Evolutionary conservation across 352 stramenopile species (phyloP).

Genomic region (Globisporangium alternatum): DNA sequence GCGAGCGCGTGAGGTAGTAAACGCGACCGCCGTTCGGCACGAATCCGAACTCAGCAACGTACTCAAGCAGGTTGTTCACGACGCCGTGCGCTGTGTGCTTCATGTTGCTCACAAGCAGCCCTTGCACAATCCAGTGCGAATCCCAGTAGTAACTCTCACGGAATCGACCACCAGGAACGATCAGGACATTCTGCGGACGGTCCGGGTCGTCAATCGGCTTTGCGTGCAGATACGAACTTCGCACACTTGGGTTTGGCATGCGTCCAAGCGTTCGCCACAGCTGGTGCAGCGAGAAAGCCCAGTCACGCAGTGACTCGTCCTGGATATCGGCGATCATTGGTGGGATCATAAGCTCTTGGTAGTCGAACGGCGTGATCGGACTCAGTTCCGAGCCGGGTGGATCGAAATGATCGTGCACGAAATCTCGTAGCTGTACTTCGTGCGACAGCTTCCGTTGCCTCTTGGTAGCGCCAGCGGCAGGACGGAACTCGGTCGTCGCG

Average conservation of each 20-base stretch:
- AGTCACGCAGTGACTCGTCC: conserved; percentile 49
- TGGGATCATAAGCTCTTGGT: conserved; percentile 44
- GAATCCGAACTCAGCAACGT: conserved; percentile 83
- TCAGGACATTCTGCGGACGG: conserved; percentile 58
- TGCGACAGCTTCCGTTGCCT: conserved; percentile 20
- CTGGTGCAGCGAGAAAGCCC: conserved; percentile 64
- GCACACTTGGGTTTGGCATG: conserved; percentile 44
- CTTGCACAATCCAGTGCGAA: conserved; percentile 91
- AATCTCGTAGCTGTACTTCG: conserved; percentile 44
- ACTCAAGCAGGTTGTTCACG: conserved; percentile 86
- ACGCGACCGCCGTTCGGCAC: conserved; percentile 89
- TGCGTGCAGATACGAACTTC: conserved; percentile 54
- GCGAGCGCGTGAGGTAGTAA: conserved; percentile 90
- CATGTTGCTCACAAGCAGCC: conserved; percentile 84
- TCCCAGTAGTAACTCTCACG: conserved; percentile 94
- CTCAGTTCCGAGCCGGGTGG: conserved; percentile 70
- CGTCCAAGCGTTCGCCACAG: conserved; percentile 77
- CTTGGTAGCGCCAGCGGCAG: background rate
- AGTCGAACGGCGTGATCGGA: conserved; percentile 70
- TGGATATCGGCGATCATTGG: conserved; percentile 55
- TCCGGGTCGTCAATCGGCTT: conserved; percentile 36
- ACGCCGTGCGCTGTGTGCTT: conserved; percentile 66
- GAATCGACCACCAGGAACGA: conserved; percentile 90
- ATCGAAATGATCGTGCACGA: conserved; percentile 84
- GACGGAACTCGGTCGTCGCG: conserved; percentile 50